These are phyloP conservation scores for Pneumocystis carinii DNA, from an alignment of 1,139 yeast species.

Conservation along the genomic window DNA sequence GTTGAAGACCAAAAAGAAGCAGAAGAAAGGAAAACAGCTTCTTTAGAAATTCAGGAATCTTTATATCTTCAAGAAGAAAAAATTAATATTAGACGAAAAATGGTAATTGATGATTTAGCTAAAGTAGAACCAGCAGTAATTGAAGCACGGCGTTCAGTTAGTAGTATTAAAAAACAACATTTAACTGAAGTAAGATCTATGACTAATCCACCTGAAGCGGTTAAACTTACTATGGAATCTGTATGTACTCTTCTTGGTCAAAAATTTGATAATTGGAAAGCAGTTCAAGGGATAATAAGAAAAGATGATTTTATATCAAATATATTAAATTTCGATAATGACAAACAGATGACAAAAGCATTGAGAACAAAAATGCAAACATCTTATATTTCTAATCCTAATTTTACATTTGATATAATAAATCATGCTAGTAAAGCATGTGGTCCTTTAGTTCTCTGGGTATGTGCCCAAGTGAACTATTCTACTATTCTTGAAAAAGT, in stretches of 20 bases:
- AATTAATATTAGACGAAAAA: conserved; percentile 38
- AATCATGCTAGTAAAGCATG: conserved; percentile 89
- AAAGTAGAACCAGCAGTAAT: conserved; percentile 71
- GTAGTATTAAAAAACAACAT: conserved; percentile 82
- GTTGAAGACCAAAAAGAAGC: conserved; percentile 84
- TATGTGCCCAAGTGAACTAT: conserved; percentile 65
- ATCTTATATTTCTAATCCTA: conserved; percentile 46
- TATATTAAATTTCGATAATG: conserved; percentile 62
- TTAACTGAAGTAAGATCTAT: conserved; percentile 78
- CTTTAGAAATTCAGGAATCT: conserved; percentile 59
- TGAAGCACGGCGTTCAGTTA: conserved; percentile 77
- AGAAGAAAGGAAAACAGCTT: conserved; percentile 76
- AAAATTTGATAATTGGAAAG: conserved; percentile 58
- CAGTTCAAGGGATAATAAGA: conserved; percentile 66
- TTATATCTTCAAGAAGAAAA: conserved; percentile 52
- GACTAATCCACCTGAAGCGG: conserved; percentile 82
- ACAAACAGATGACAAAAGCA: conserved; percentile 40
- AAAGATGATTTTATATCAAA: conserved; percentile 77
- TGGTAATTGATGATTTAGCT: conserved; percentile 50
- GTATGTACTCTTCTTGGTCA: conserved; percentile 73
- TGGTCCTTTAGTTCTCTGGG: conserved; percentile 87
- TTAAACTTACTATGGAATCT: conserved; percentile 72
- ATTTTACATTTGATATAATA: conserved; percentile 57
- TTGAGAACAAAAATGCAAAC: conserved; percentile 42
- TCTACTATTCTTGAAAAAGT: conserved; percentile 53